Conservation (phyloP, 306 rosid species). For the Trifolium subterraneum region DNA sequence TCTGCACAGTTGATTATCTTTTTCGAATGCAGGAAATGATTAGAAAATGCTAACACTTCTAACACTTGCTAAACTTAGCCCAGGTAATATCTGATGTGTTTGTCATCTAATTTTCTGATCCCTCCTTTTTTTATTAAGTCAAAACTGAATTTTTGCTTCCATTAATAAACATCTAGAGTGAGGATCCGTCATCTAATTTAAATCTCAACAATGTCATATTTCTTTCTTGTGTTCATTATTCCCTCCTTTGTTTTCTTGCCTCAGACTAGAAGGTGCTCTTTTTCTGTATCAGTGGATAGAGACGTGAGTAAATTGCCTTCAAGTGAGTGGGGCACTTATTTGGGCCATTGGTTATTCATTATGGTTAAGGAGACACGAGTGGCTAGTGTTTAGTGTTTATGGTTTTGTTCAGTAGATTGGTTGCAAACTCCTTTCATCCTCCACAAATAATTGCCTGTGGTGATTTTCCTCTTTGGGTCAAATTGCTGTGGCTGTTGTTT, state of each 20-base stretch:
- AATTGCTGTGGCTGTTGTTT: constrained; percentile 21
- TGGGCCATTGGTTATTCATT: constrained; percentile 48
- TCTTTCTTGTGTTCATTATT: constrained; percentile 45
- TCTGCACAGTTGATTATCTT: constrained; percentile 47
- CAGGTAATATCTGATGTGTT: constrained; percentile 59
- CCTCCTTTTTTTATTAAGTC: constrained; percentile 45
- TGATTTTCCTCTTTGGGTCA: constrained; percentile 35
- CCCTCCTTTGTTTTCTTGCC: constrained; percentile 51
- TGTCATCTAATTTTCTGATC: constrained; percentile 47
- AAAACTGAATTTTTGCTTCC: constrained; percentile 45
- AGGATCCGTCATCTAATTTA: constrained; percentile 44
- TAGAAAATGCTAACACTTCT: constrained; percentile 55
- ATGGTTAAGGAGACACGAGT: constrained; percentile 42
- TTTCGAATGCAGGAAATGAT: constrained; percentile 57
- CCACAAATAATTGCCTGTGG: constrained; percentile 29
- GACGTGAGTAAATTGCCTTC: constrained; percentile 53
- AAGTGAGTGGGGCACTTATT: constrained; percentile 44
- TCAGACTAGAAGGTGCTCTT: constrained; percentile 51
- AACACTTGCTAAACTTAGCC: constrained; percentile 49
- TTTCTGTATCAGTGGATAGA: constrained; percentile 47
- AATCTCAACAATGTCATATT: constrained; percentile 35
- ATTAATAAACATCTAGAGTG: constrained; percentile 39
- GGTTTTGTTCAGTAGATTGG: constrained; percentile 39
- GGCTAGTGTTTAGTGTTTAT: constrained; percentile 44
- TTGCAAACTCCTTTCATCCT: constrained; percentile 34